These are phyloP conservation scores for Annulohypoxylon maeteangense DNA, from an alignment of 495 filamentous ascomycete genomes.

Conservation along the genomic window DNA sequence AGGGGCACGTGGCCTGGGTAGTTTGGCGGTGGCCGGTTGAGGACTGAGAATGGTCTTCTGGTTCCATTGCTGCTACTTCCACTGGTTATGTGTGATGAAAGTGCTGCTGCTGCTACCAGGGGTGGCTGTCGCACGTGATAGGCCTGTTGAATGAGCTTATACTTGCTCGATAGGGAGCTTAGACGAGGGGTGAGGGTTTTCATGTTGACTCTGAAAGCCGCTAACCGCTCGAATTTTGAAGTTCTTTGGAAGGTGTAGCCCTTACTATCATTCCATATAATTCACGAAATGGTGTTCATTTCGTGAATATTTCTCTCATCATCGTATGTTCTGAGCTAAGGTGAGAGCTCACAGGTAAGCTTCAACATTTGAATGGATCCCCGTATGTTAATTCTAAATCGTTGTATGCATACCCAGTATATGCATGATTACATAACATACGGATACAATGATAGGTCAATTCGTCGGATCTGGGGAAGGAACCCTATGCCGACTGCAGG, in stretches of 20 bases:
- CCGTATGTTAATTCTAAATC: neutral
- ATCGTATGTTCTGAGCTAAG: slow-evolving; percentile 27
- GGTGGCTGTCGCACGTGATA: slow-evolving; percentile 11
- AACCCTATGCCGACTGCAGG: neutral
- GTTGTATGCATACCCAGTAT: slow-evolving; percentile 19
- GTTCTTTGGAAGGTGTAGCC: neutral
- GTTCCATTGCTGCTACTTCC: neutral
- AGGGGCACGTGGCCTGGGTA: slow-evolving; percentile 96
- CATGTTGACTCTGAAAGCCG: slow-evolving; percentile 17
- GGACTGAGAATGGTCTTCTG: slow-evolving; percentile 69
- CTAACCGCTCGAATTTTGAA: neutral
- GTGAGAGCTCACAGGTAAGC: slow-evolving; percentile 26
- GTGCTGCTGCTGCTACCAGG: neutral
- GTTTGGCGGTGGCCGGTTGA: slow-evolving; percentile 82
- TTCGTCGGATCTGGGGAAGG: slow-evolving; percentile 3
- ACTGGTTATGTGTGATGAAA: neutral
- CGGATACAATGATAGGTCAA: slow-evolving; percentile 5
- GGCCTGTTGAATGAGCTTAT: slow-evolving; percentile 13
- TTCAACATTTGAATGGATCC: slow-evolving; percentile 5
- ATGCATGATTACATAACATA: slow-evolving; percentile 12
- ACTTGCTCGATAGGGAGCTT: slow-evolving; percentile 31
- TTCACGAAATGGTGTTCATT: neutral
- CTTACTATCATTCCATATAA: neutral
- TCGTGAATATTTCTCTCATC: neutral
- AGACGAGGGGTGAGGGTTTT: slow-evolving; percentile 38